Evolutionary conservation across 2,329 filamentous ascomycete species (phyloP).

Genomic region (Arthroderma uncinatum): DNA sequence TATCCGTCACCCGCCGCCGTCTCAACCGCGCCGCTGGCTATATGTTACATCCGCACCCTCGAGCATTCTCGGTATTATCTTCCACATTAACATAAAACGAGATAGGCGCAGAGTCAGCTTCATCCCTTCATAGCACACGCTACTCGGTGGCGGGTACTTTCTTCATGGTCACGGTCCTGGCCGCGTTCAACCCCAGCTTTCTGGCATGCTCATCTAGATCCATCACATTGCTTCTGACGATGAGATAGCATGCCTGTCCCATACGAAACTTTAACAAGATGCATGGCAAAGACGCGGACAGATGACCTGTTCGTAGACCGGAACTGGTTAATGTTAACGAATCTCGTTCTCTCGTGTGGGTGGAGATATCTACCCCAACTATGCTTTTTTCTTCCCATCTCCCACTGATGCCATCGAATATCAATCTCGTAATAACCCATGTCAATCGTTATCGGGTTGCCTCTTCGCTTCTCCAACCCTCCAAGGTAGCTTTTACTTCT

Average conservation of each 20-base stretch:
- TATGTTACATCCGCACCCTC: background rate
- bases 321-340: background rate
- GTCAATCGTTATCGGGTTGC: background rate
- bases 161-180: background rate
- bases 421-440: background rate
- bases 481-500: background rate
- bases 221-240: background rate
- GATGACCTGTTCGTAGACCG: background rate
- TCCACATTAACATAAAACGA: background rate
- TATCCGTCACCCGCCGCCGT: constrained; percentile 1
- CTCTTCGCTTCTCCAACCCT: background rate
- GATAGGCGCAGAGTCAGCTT: no score
- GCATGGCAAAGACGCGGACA: background rate
- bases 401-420: background rate
- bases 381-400: background rate
- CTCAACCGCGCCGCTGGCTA: background rate
- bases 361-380: background rate
- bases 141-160: background rate
- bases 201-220: background rate
- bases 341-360: background rate
- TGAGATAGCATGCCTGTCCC: background rate
- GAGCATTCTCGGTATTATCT: background rate
- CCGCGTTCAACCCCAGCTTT: background rate
- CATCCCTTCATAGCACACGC: background rate
- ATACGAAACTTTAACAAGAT: background rate